Conservation (phyloP, 768 basidiomycete genomes). For the Suillus discolor region DNA sequence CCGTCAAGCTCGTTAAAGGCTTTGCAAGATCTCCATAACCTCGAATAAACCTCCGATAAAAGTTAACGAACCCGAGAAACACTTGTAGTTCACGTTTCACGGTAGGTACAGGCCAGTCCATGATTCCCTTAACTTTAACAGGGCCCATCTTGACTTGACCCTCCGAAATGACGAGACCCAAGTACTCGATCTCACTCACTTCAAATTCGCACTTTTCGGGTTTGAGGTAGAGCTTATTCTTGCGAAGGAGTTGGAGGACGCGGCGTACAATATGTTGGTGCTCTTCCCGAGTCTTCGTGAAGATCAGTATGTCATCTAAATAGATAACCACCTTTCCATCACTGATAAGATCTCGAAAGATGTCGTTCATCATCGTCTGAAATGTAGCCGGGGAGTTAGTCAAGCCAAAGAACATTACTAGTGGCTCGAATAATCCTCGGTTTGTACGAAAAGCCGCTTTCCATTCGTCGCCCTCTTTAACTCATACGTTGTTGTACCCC, state of each 20-base stretch:
- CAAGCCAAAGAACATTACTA: not conserved
- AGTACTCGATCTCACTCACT: conserved; percentile 24
- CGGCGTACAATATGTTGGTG: not conserved
- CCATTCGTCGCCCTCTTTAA: conserved; percentile 31
- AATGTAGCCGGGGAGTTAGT: not conserved
- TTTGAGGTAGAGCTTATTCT: conserved; percentile 23
- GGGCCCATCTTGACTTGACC: conserved; percentile 39
- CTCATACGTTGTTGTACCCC: conserved; percentile 36
- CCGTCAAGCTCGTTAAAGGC: conserved; percentile 31
- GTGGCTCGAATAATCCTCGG: not conserved
- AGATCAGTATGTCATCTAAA: conserved; percentile 38
- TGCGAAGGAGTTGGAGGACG: not conserved
- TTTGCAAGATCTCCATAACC: conserved; percentile 31
- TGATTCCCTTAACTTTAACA: conserved; percentile 37
- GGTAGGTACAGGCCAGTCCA: conserved; percentile 40
- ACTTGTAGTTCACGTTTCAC: conserved; percentile 36
- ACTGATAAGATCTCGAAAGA: not conserved
- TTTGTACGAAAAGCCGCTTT: conserved; percentile 28
- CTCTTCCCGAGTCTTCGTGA: conserved; percentile 16
- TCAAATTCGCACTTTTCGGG: conserved; percentile 29
- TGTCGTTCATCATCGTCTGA: not conserved
- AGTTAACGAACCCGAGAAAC: conserved; percentile 46
- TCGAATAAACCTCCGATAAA: conserved; percentile 36
- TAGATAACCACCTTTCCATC: conserved; percentile 33
- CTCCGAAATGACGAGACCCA: conserved; percentile 35